Evolutionary conservation across 306 rosid genomes (phyloP).

Genomic region (Rosa chinensis): DNA sequence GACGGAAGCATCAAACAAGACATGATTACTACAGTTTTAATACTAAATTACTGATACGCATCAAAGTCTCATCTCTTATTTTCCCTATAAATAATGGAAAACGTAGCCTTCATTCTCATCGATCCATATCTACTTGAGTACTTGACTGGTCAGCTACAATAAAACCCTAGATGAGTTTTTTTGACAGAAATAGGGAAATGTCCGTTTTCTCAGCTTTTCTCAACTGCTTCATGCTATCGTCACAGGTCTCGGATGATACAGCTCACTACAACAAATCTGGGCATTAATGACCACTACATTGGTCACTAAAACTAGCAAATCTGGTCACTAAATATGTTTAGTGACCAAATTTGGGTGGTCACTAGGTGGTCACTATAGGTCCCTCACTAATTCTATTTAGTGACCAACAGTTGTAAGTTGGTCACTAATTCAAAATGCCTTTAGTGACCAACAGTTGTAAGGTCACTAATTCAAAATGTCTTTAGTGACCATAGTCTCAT

Average conservation of each 20-base stretch:
- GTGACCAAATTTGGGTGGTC: no score
- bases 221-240: constrained; percentile 4
- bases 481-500: no score
- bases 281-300: no score
- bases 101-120: not conserved
- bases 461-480: no score
- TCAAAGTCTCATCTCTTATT: not conserved
- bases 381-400: no score
- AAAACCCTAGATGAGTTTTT: not conserved
- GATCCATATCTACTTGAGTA: not conserved
- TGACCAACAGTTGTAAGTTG: no score
- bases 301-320: no score
- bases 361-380: no score
- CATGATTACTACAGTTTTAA: not conserved
- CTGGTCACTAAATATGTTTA: no score
- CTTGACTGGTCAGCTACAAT: not conserved
- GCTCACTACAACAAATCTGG: no score
- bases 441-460: no score
- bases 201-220: not conserved
- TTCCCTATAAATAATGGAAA: not conserved
- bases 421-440: no score
- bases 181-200: not conserved
- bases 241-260: constrained; percentile 2
- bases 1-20: not conserved
- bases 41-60: not conserved